A percentile compares a stretch with the other conserved stretches of the same genome.
Evolutionary conservation across 2,329 filamentous ascomycete genomes (phyloP).

Genomic region (Macrophomina phaseolina): DNA sequence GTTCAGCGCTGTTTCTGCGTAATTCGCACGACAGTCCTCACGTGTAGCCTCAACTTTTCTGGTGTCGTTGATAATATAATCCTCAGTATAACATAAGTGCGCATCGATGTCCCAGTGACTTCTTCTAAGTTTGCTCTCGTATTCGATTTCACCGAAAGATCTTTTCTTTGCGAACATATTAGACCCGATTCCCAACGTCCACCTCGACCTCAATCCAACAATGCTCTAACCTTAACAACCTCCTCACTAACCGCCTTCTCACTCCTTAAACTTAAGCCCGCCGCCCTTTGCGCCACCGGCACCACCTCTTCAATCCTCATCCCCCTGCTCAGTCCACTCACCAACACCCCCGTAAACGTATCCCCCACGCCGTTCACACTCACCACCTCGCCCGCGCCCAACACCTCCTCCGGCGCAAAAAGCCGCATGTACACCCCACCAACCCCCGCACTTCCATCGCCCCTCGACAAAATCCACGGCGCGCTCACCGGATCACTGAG

Average conservation of each 20-base stretch:
- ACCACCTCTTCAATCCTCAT: slow-evolving; percentile 67
- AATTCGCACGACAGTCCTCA: too few relatives aligned
- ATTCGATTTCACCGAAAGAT: too few relatives aligned
- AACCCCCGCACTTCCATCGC: slow-evolving; percentile 56
- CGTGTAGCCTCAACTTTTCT: too few relatives aligned
- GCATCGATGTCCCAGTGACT: too few relatives aligned
- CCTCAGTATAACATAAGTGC: too few relatives aligned
- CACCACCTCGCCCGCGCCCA: slow-evolving; percentile 69
- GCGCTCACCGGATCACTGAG: slow-evolving; percentile 67
- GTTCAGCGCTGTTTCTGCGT: too few relatives aligned
- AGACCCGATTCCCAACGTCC: too few relatives aligned
- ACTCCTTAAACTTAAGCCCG: slow-evolving; percentile 77
- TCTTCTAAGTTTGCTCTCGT: too few relatives aligned
- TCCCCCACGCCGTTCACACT: slow-evolving; percentile 96
- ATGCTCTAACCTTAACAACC: slow-evolving; percentile 4
- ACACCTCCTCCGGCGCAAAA: slow-evolving; percentile 67
- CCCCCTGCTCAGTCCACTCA: slow-evolving; percentile 73
- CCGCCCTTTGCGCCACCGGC: slow-evolving; percentile 80
- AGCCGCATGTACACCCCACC: slow-evolving; percentile 83
- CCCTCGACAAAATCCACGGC: slow-evolving; percentile 73
- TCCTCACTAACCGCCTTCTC: slow-evolving; percentile 25
- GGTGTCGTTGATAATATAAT: too few relatives aligned
- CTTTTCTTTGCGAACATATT: too few relatives aligned
- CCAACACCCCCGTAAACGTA: slow-evolving; percentile 83
- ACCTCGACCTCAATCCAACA: background rate